Evolutionary conservation across 2,329 filamentous ascomycete species (phyloP).

Genomic region (Acephala macrosclerotiorum): DNA sequence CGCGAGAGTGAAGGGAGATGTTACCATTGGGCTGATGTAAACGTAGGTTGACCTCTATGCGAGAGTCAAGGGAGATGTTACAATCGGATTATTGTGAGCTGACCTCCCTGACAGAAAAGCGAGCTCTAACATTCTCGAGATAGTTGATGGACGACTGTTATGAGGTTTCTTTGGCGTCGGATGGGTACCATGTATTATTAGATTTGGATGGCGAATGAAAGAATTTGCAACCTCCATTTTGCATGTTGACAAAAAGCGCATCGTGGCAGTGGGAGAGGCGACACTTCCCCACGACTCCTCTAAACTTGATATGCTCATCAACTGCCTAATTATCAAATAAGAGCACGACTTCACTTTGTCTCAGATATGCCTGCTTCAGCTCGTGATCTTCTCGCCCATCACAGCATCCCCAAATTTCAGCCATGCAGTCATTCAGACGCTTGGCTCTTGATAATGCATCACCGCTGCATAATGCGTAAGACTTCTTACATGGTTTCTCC

Average conservation of each 20-base stretch:
- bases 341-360: too few relatives aligned
- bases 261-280: too few relatives aligned
- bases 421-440: not conserved
- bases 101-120: not conserved
- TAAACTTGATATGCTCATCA: too few relatives aligned
- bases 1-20: conserved; percentile 46
- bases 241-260: not conserved
- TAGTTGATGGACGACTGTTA: not conserved
- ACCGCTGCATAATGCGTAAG: not conserved
- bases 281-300: too few relatives aligned
- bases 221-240: not conserved
- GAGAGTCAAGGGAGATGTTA: conserved; percentile 45
- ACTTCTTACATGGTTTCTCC: not conserved
- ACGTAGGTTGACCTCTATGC: conserved; percentile 44
- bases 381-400: too few relatives aligned
- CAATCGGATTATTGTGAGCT: conserved; percentile 48
- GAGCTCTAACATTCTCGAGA: not conserved
- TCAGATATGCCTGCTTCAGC: too few relatives aligned
- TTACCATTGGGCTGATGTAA: conserved; percentile 47
- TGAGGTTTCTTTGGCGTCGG: not conserved
- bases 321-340: too few relatives aligned
- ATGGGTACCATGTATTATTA: conserved; percentile 2
- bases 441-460: not conserved
- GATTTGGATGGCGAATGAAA: not conserved
- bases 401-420: not conserved